Evolutionary conservation across 345 rosid genomes (phyloP).

Genomic region (Bruguiera gymnorhiza): DNA sequence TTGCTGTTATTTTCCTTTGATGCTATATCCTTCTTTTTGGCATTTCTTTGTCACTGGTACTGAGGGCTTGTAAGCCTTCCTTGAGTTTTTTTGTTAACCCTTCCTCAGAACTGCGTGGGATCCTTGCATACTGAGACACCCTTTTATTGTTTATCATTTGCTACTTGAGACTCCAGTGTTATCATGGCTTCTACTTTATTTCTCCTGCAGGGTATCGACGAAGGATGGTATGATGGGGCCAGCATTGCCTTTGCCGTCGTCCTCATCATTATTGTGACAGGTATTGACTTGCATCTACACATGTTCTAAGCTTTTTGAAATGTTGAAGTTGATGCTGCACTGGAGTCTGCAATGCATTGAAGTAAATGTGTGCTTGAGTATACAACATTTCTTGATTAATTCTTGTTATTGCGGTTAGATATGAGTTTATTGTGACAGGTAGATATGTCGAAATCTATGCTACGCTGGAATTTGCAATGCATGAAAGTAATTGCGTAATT

Average conservation of each 20-base stretch:
- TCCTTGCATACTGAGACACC: too few relatives aligned
- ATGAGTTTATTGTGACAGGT: conserved; percentile 75
- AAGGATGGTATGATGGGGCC: conserved; percentile 99
- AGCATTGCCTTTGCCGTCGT: conserved; percentile 97
- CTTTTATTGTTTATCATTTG: too few relatives aligned
- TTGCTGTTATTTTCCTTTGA: too few relatives aligned
- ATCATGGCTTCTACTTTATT: not conserved
- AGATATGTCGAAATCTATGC: not conserved
- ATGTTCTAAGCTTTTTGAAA: not conserved
- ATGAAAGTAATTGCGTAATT: not conserved
- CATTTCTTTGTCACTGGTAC: too few relatives aligned
- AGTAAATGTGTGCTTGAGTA: not conserved
- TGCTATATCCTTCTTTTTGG: too few relatives aligned
- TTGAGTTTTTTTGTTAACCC: too few relatives aligned
- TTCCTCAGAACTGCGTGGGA: too few relatives aligned
- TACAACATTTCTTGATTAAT: too few relatives aligned
- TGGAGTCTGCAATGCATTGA: not conserved
- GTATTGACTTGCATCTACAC: conserved; percentile 32
- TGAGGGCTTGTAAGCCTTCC: too few relatives aligned
- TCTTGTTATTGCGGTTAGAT: too few relatives aligned
- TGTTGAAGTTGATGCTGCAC: not conserved
- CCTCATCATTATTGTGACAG: conserved; percentile 94
- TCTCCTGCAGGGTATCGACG: conserved; percentile 56
- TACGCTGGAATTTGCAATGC: not conserved
- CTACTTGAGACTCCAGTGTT: too few relatives aligned